Evolutionary conservation across 2,329 filamentous ascomycete genomes (phyloP), one percentile per base, ranked within the genome.

Genomic region (Pseudogymnoascus sp.): DNA sequence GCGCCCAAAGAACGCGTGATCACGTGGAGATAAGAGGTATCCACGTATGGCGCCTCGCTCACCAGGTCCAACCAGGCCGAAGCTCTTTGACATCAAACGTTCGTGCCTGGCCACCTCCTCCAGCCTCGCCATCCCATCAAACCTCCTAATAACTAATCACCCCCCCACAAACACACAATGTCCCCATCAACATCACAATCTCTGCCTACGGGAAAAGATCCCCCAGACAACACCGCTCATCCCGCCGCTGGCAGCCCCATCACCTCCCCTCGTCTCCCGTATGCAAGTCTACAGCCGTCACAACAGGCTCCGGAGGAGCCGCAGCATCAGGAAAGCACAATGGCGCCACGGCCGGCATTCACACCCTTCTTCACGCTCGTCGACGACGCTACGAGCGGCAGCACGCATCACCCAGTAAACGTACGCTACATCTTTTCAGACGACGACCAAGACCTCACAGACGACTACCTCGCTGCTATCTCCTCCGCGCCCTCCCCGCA

Each of bases 371-470:
- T 96, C 79, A 89, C 91, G 0, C 80, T 97, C 44, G 81, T 97
- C 67, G 86, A 90, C 72, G 92, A 96, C 74, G 77, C 82, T 10
- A 83, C 85, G n/a, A 87, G 84, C 7, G 83, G 85, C 69, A 84
- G 90, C 53, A 89, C 91, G 66, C 82, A 91, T 70, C 93, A 97
- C 73, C 95, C 93, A 1, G 36, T 56, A 1, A 86, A 85, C 62
- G 86, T 96, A 1, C 91, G 93, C 77, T 97, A 97, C 78, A 84
- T 97, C 71, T 97, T 99, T 78, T 85, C 85, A 69, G 93, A 97
- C 75, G 95, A 97, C 72, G 64, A 61, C 1, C 89, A 93, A 56
- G 79, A 89, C 50, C 79, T 96, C 38, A 89, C 89, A 1, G 82
- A 85, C 38, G 87, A 89, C 1, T 82, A 82, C 4, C 75, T 87